A percentile compares a stretch with the other conserved stretches of the same genome.
phyloP scores from a whole-genome alignment of 176 grass and related monocot species.

The Cocos nucifera region DNA sequence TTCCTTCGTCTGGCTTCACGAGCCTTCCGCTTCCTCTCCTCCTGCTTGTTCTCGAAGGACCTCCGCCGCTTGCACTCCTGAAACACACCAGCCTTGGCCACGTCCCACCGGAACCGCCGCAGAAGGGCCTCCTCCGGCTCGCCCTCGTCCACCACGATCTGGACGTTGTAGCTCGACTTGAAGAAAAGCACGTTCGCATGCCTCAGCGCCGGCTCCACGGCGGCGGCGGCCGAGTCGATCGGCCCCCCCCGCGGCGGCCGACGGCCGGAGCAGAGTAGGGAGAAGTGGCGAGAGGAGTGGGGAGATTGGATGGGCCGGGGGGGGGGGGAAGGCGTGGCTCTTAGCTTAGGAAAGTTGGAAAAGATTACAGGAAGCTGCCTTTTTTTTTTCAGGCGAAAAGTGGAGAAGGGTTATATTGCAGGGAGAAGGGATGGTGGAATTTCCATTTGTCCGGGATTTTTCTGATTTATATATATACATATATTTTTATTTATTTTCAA shows the following conservation, averaged over 20 bases:
- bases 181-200: constrained; percentile 8
- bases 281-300: not conserved
- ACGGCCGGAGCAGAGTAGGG: not conserved
- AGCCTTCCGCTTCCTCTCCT: constrained; percentile 54
- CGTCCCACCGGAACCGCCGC: constrained; percentile 70
- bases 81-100: constrained; percentile 56
- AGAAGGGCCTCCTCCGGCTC: constrained; percentile 62
- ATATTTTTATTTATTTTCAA: no score
- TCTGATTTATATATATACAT: no score
- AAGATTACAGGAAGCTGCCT: constrained; percentile 1
- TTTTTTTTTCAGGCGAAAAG: not conserved
- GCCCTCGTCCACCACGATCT: constrained; percentile 78
- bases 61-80: constrained; percentile 81
- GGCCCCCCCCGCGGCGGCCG: not conserved
- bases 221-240: not conserved
- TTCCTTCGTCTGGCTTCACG: constrained; percentile 44
- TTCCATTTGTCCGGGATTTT: no score
- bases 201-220: constrained; percentile 4
- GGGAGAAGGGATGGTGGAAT: no score
- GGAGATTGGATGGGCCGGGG: not conserved
- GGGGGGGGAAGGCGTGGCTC: constrained; percentile 9
- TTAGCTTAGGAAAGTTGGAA: constrained; percentile 9
- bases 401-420: no score
- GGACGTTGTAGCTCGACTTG: constrained; percentile 57
- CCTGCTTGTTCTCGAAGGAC: constrained; percentile 67